These are phyloP conservation scores for Pseudonitzschia multiseries DNA, from an alignment of 108 stramenopile genomes.

Conservation along the genomic window DNA sequence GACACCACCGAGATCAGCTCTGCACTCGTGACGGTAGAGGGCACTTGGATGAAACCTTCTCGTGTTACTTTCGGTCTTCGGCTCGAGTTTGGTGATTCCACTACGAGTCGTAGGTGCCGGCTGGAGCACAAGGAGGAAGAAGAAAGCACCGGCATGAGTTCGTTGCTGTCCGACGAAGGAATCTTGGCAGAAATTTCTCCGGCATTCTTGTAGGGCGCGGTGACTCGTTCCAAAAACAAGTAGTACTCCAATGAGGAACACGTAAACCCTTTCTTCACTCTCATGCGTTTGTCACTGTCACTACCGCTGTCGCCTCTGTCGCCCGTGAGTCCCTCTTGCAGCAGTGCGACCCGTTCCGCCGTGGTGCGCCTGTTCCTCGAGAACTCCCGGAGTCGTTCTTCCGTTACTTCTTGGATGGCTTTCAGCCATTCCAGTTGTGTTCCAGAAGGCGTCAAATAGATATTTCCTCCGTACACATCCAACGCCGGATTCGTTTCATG, in stretches of 20 bases:
- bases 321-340: conserved; percentile 44
- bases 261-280: conserved; percentile 61
- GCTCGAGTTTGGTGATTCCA: conserved; percentile 62
- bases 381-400: conserved; percentile 32
- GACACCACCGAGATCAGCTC: conserved; percentile 27
- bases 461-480: conserved; percentile 61
- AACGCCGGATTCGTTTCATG: conserved; percentile 52
- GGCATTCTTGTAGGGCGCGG: conserved; percentile 11
- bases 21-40: conserved; percentile 41
- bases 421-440: conserved; percentile 74
- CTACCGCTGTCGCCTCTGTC: background rate
- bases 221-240: conserved; percentile 40
- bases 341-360: conserved; percentile 26
- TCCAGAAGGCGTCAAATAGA: conserved; percentile 60
- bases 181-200: background rate
- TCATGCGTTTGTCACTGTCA: conserved; percentile 9
- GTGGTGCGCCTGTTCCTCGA: conserved; percentile 37
- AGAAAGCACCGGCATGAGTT: conserved; percentile 16
- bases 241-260: conserved; percentile 65
- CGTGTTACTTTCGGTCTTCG: conserved; percentile 56
- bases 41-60: conserved; percentile 61
- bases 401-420: conserved; percentile 50
- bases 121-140: conserved; percentile 1
- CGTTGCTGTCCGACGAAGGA: conserved; percentile 1
- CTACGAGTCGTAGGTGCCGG: conserved; percentile 34